Evolutionary conservation across 345 rosid species (phyloP), one percentile per base, ranked within the genome.

Genomic region (Sisymbrium altissimum): DNA sequence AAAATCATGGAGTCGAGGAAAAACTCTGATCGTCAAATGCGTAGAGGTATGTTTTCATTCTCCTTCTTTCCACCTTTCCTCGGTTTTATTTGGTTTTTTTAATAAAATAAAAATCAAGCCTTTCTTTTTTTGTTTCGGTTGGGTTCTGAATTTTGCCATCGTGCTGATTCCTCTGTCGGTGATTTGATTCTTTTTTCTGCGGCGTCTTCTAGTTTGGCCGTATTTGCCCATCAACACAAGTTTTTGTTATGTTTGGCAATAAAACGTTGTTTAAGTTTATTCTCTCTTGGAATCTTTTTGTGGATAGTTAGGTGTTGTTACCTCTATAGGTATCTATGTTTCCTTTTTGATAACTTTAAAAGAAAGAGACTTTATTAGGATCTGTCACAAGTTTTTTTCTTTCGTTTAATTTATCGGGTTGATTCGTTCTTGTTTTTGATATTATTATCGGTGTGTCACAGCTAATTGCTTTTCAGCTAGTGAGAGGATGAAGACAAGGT

Each of bases 11-110:
- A 84, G 60, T 86, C 94, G 1, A 73, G 83, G 48, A 80, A 35
- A 77, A 88, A 70, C 85, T 87, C 86, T 84, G 87, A 88, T 89
- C 92, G 88, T 72, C 97, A 85, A 72, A 64, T 86, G 70, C 80
- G 86, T 68, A 55, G 80, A 88, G 98, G 98, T 95, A 79, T n/a
- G n/a, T n/a, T n/a, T n/a, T n/a, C n/a, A n/a, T 40, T 82, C 33
- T 55, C 3, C 11, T 29, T 5, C 14, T 29, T 5, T 25, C 23
- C 3, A 9, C 9, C 13, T 30, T 40, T 39, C 8, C 10, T 39
- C 62, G n/a, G n/a, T n/a, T 46, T 73, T 30, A 30, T 73, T 40
- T 3, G 11, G 66, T 64, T 19, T 21, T 2, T 15, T 10, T 1
- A 33, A 23, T 1, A 33, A n/a, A n/a, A 14, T 4, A 61, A 62